These are phyloP conservation scores for Boletus huronensis DNA, from an alignment of 768 basidiomycete genomes.

Conservation along the genomic window DNA sequence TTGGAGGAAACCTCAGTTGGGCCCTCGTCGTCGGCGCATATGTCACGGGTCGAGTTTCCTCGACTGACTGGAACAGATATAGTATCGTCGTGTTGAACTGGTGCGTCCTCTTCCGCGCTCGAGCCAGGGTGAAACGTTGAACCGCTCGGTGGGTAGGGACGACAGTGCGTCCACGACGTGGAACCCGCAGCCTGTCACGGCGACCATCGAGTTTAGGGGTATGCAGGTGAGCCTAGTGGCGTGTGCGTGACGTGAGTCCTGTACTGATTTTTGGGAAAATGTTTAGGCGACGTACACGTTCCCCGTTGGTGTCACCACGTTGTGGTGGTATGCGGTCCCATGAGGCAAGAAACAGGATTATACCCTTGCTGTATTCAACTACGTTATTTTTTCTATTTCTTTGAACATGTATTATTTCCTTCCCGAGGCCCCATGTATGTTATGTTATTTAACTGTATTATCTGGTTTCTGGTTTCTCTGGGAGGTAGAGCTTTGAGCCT, in stretches of 20 bases:
- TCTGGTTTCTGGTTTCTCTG: too few relatives aligned
- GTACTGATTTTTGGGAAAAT: not conserved
- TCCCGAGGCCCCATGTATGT: not conserved
- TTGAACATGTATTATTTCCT: not conserved
- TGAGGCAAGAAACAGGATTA: constrained; percentile 3
- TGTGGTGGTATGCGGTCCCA: constrained; percentile 45
- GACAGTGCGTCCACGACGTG: constrained; percentile 48
- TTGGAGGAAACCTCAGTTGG: constrained; percentile 54
- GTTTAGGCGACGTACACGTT: constrained; percentile 66
- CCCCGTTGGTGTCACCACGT: constrained; percentile 66
- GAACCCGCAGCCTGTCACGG: constrained; percentile 50
- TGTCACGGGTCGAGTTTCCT: constrained; percentile 51
- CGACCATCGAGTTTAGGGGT: constrained; percentile 64
- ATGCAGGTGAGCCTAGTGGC: constrained; percentile 43
- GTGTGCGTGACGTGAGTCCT: not conserved
- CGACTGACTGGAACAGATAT: constrained; percentile 60
- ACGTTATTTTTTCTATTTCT: not conserved
- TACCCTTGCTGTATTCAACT: not conserved
- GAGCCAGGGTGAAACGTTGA: not conserved
- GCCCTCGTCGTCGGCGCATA: constrained; percentile 65
- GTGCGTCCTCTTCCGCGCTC: constrained; percentile 24
- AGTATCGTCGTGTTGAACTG: constrained; percentile 74
- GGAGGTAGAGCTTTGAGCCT: too few relatives aligned
- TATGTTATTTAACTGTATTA: not conserved
- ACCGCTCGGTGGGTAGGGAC: constrained; percentile 31